These are phyloP conservation scores for Aureobasidium zeae DNA, from an alignment of 2,329 filamentous ascomycete species.

Conservation along the genomic window DNA sequence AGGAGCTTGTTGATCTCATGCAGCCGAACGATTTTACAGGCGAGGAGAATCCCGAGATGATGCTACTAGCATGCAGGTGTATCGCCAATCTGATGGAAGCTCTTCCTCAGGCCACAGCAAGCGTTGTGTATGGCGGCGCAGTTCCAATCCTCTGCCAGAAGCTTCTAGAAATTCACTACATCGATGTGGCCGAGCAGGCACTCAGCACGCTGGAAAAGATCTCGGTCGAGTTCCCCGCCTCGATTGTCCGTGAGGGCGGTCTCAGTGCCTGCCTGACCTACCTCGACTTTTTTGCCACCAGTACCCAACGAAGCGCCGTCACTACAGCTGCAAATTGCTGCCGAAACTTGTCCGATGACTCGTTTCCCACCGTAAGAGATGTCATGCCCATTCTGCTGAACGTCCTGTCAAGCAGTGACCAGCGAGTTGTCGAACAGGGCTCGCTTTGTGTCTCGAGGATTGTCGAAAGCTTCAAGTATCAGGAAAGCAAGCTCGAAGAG, in stretches of 20 bases:
- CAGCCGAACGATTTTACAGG: conserved; percentile 69
- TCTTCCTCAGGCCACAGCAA: conserved; percentile 80
- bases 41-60: conserved; percentile 91
- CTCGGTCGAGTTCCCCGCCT: conserved; percentile 86
- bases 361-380: conserved; percentile 80
- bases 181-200: conserved; percentile 93
- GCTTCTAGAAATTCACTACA: conserved; percentile 89
- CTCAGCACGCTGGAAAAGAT: conserved; percentile 96
- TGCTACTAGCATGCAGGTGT: conserved; percentile 91
- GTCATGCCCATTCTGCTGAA: conserved; percentile 94
- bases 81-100: conserved; percentile 98
- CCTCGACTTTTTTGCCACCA: conserved; percentile 94
- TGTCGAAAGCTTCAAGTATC: conserved; percentile 91
- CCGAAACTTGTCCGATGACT: conserved; percentile 89
- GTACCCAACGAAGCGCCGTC: conserved; percentile 91
- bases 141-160: conserved; percentile 93
- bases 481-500: conserved; percentile 80
- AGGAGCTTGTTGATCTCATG: conserved; percentile 88
- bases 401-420: conserved; percentile 84
- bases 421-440: conserved; percentile 92
- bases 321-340: conserved; percentile 98
- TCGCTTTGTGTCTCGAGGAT: conserved; percentile 92
- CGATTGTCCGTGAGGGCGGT: conserved; percentile 91
- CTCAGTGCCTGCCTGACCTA: conserved; percentile 92
- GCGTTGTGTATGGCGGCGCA: conserved; percentile 94